These are phyloP conservation scores for Protomyces inouyei DNA, from an alignment of 1,139 yeast species.

Conservation along the genomic window DNA sequence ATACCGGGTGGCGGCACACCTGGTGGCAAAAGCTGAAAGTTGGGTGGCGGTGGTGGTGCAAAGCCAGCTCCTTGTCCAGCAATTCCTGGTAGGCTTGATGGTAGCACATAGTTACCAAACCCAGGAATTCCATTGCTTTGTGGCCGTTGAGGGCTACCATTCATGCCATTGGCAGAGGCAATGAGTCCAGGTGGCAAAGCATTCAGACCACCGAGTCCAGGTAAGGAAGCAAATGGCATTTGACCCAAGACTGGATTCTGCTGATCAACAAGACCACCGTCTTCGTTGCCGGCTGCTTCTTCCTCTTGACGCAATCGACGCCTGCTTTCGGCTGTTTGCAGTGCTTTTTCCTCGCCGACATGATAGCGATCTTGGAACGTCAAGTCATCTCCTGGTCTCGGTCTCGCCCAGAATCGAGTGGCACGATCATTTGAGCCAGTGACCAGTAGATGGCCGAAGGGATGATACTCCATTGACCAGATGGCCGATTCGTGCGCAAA, in stretches of 20 bases:
- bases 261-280: constrained; percentile 21
- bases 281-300: constrained; percentile 20
- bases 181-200: background rate
- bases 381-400: constrained; percentile 82
- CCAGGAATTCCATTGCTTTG: constrained; percentile 8
- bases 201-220: constrained; percentile 16
- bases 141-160: background rate
- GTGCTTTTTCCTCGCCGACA: constrained; percentile 32
- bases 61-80: background rate
- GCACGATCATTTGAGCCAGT: constrained; percentile 93
- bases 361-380: constrained; percentile 79
- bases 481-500: constrained; percentile 93
- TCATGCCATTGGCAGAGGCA: background rate
- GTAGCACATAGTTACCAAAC: constrained; percentile 1
- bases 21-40: background rate
- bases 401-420: constrained; percentile 92
- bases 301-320: background rate
- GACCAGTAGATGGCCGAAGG: constrained; percentile 83
- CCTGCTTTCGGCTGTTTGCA: constrained; percentile 2
- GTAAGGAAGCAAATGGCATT: background rate
- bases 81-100: background rate
- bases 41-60: background rate
- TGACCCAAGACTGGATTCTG: constrained; percentile 9
- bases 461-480: constrained; percentile 86
- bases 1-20: background rate